Evolutionary conservation across 257 asterid species (phyloP).

Genomic region (Salvia miltiorrhiza): DNA sequence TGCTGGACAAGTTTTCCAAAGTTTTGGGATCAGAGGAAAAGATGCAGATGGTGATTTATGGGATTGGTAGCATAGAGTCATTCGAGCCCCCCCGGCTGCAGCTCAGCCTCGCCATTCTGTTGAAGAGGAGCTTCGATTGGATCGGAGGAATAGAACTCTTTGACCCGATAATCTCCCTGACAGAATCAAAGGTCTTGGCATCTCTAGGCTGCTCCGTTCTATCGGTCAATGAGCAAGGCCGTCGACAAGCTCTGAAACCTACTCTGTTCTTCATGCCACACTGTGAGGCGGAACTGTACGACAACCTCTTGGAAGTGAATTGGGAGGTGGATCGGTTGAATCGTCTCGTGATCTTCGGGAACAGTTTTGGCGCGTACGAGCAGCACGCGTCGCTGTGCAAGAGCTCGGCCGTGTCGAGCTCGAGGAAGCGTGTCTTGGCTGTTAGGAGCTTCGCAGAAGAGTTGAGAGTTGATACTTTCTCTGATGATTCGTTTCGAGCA

Average conservation of each 20-base stretch:
- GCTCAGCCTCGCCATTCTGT: conserved; percentile 67
- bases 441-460: conserved; percentile 49
- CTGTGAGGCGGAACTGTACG: conserved; percentile 69
- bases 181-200: conserved; percentile 61
- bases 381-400: conserved; percentile 33
- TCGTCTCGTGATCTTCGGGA: conserved; percentile 53
- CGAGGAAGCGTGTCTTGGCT: conserved; percentile 54
- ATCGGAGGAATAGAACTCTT: conserved; percentile 73
- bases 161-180: conserved; percentile 73
- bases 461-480: conserved; percentile 23
- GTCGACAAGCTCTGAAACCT: conserved; percentile 52
- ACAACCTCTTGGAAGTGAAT: conserved; percentile 67
- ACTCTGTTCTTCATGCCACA: conserved; percentile 95
- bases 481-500: conserved; percentile 56
- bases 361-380: conserved; percentile 63
- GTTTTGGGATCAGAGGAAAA: conserved; percentile 51
- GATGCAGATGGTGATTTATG: conserved; percentile 77
- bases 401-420: conserved; percentile 22
- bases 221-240: conserved; percentile 72
- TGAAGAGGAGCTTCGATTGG: conserved; percentile 72
- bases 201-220: conserved; percentile 75
- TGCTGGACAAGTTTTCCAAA: conserved; percentile 33
- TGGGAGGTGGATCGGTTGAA: conserved; percentile 48
- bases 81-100: conserved; percentile 70
- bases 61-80: conserved; percentile 90